Percentiles rank a stretch among this genome's conserved stretches.
Evolutionary conservation across 2,329 filamentous ascomycete genomes (phyloP).

Genomic region (Botrytis galanthina): DNA sequence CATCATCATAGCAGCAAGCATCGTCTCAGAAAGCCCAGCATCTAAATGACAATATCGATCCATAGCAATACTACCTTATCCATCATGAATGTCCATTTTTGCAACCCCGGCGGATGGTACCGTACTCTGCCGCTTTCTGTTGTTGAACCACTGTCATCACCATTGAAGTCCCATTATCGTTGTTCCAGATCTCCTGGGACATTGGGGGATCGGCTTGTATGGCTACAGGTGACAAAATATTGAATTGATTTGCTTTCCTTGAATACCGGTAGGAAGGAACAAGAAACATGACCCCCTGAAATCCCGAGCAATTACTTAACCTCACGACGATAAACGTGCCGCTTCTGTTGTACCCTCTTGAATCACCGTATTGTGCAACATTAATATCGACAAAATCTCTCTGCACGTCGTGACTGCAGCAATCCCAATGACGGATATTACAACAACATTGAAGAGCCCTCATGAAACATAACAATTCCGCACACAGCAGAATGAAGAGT

Average conservation of each 20-base stretch:
- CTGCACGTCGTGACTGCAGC: slow-evolving; percentile 7
- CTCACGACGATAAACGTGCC: slow-evolving; percentile 16
- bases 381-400: not conserved
- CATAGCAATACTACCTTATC: not conserved
- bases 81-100: not conserved
- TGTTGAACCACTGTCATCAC: not conserved
- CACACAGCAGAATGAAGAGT: not conserved
- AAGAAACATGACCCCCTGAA: slow-evolving; percentile 8
- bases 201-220: slow-evolving; percentile 2
- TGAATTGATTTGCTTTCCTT: slow-evolving; percentile 14
- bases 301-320: slow-evolving; percentile 14
- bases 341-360: slow-evolving; percentile 5
- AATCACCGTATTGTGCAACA: not conserved
- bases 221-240: not conserved
- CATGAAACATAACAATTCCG: slow-evolving; percentile 6
- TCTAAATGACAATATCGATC: slow-evolving; percentile 1
- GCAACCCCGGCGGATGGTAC: slow-evolving; percentile 6
- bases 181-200: slow-evolving; percentile 4
- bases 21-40: not conserved
- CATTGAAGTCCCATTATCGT: slow-evolving; percentile 1
- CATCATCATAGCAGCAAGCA: not conserved
- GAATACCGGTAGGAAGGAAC: slow-evolving; percentile 13
- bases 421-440: slow-evolving; percentile 1
- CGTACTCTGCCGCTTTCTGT: slow-evolving; percentile 8
- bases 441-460: not conserved